A percentile compares a stretch with the other conserved stretches of the same genome.
phyloP scores from a whole-genome alignment of 1,284 basidiomycete species.

The Kalmanozyma brasiliensis region DNA sequence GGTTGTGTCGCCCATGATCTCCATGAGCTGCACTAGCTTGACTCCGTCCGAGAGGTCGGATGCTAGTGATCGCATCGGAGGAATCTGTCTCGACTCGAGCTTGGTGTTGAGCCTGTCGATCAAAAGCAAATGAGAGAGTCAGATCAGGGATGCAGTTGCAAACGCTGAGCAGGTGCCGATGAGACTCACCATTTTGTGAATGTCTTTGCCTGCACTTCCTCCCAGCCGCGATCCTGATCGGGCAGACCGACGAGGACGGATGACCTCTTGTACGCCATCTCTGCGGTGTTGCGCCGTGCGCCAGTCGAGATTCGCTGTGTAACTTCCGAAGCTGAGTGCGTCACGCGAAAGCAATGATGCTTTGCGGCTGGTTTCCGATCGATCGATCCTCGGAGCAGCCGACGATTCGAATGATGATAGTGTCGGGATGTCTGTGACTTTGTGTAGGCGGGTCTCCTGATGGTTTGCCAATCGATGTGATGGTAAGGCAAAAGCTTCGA shows the following conservation, averaged over 20 bases:
- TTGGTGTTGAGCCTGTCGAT: slow-evolving; percentile 88
- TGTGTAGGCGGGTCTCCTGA: too few relatives aligned
- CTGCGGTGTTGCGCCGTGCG: slow-evolving; percentile 3
- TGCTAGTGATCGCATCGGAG: slow-evolving; percentile 89
- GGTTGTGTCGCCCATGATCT: slow-evolving; percentile 75
- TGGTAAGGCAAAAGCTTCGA: not conserved
- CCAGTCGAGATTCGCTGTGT: not conserved
- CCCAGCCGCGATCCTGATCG: slow-evolving; percentile 63
- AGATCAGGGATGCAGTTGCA: too few relatives aligned
- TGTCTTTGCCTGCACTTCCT: slow-evolving; percentile 64
- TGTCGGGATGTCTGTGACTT: slow-evolving; percentile 6
- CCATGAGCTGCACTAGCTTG: slow-evolving; percentile 80
- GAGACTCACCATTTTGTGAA: slow-evolving; percentile 63
- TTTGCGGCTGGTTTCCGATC: too few relatives aligned
- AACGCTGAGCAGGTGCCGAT: not conserved
- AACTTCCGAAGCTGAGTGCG: too few relatives aligned
- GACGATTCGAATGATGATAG: not conserved
- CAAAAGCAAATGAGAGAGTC: too few relatives aligned
- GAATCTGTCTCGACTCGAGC: slow-evolving; percentile 83
- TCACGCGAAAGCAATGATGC: too few relatives aligned
- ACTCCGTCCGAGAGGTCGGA: slow-evolving; percentile 94
- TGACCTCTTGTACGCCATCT: slow-evolving; percentile 60
- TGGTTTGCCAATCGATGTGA: not conserved
- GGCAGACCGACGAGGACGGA: slow-evolving; percentile 58
- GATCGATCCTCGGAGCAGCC: too few relatives aligned